These are phyloP conservation scores for Xylariaceae sp. DNA, from an alignment of 2,329 filamentous ascomycete species.

Conservation along the genomic window DNA sequence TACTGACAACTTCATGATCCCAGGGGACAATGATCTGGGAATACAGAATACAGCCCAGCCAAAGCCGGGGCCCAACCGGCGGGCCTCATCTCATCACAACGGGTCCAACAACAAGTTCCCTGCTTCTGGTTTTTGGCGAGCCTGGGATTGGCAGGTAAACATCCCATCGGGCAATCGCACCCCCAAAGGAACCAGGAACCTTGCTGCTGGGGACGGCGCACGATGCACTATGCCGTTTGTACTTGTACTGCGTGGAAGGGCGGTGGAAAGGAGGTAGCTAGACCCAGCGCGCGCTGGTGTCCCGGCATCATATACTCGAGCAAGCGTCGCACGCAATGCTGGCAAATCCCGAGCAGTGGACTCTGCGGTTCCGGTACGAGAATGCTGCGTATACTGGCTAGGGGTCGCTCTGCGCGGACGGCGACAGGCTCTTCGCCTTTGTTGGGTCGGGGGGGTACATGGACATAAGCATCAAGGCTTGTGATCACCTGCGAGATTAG, in stretches of 20 bases:
- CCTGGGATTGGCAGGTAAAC: slow-evolving; percentile 13
- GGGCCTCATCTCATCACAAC: background rate
- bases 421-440: slow-evolving; percentile 11
- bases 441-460: slow-evolving; percentile 12
- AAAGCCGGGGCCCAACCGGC: background rate
- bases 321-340: slow-evolving; percentile 17
- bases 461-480: slow-evolving; percentile 19
- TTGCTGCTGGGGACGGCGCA: slow-evolving; percentile 15
- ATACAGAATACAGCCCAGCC: background rate
- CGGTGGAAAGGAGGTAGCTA: slow-evolving; percentile 19
- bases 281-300: slow-evolving; percentile 12
- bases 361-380: slow-evolving; percentile 14
- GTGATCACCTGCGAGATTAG: slow-evolving; percentile 37
- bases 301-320: slow-evolving; percentile 7
- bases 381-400: slow-evolving; percentile 12
- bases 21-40: slow-evolving; percentile 9
- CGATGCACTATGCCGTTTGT: slow-evolving; percentile 29
- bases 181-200: slow-evolving; percentile 21
- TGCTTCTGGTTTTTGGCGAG: background rate
- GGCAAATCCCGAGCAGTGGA: slow-evolving; percentile 18
- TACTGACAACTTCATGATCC: slow-evolving; percentile 13
- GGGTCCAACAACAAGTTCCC: background rate
- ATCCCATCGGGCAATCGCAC: slow-evolving; percentile 23
- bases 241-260: slow-evolving; percentile 27
- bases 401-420: slow-evolving; percentile 10